phyloP scores from a whole-genome alignment of 495 filamentous ascomycete genomes.

The Hypoxylon fragiforme region DNA sequence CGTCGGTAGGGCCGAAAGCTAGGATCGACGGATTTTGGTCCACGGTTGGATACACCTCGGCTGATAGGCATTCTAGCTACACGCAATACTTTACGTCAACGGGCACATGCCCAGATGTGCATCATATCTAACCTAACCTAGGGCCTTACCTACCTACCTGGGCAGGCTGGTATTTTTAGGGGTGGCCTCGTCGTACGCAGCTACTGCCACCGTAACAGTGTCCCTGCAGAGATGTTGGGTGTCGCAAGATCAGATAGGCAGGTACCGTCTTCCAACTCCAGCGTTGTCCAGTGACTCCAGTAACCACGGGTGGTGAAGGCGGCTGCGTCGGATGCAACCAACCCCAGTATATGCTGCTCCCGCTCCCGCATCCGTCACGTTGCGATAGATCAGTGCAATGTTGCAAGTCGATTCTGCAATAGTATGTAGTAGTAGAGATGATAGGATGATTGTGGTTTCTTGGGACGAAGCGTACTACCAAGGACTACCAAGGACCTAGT shows the following conservation, averaged over 20 bases:
- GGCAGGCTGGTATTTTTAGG: too few species aligned
- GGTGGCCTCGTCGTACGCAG: neutral
- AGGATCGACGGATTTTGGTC: too few species aligned
- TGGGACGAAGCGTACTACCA: too few species aligned
- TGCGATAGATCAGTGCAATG: neutral
- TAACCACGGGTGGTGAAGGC: neutral
- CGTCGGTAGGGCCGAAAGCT: neutral
- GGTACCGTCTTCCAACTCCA: too few species aligned
- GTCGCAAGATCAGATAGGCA: slow-evolving; percentile 5
- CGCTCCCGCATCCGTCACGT: neutral
- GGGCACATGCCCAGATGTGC: too few species aligned
- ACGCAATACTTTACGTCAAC: neutral
- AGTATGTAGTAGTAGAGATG: too few species aligned
- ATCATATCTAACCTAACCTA: too few species aligned
- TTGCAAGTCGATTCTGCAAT: neutral
- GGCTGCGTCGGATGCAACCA: slow-evolving; percentile 1
- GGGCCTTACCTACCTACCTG: too few species aligned
- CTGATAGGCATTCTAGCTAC: neutral
- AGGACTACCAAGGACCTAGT: too few species aligned
- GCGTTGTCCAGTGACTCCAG: too few species aligned
- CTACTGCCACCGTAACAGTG: neutral
- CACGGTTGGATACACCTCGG: neutral
- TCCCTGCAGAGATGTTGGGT: neutral
- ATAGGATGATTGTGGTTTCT: too few species aligned
- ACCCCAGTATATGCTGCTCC: too few species aligned